Evolutionary conservation across 305 asterid species (phyloP).

Genomic region (Rubia tinctorum): DNA sequence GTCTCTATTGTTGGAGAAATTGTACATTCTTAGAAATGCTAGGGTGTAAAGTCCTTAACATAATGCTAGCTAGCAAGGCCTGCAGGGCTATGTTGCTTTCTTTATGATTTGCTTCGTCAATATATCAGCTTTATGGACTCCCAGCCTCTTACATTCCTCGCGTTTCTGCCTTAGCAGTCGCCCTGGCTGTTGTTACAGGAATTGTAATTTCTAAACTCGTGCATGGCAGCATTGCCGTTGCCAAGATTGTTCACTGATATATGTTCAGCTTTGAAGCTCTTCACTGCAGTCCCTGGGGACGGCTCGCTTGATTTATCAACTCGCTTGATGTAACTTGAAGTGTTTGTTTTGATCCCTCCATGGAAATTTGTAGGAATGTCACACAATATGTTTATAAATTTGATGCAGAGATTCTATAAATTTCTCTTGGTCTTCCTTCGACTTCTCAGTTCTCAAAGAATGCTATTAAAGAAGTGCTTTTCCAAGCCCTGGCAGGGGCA

Average conservation of each 20-base stretch:
- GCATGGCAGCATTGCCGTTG: conserved; percentile 30
- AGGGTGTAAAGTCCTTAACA: neutral
- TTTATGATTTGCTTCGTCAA: neutral
- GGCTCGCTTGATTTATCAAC: conserved; percentile 12
- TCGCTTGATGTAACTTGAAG: neutral
- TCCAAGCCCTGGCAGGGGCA: no score
- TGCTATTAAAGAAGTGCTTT: no score
- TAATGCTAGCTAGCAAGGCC: neutral
- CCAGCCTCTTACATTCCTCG: neutral
- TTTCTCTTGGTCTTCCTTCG: no score
- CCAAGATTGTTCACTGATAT: conserved; percentile 41
- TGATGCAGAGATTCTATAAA: no score
- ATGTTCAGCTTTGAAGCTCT: conserved; percentile 51
- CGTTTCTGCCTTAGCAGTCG: conserved; percentile 46
- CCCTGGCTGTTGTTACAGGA: conserved; percentile 41
- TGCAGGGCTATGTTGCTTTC: neutral
- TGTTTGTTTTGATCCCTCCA: neutral
- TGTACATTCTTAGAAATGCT: no score
- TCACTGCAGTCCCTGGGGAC: conserved; percentile 56
- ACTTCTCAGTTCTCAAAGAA: no score
- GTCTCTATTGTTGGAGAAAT: no score
- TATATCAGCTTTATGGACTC: neutral
- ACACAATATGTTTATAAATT: neutral
- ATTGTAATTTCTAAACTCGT: conserved; percentile 34
- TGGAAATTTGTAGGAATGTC: neutral